A percentile compares a stretch with the other conserved stretches of the same genome.
phyloP scores from a whole-genome alignment of 345 rosid species.

The Euphorbia lathyris region DNA sequence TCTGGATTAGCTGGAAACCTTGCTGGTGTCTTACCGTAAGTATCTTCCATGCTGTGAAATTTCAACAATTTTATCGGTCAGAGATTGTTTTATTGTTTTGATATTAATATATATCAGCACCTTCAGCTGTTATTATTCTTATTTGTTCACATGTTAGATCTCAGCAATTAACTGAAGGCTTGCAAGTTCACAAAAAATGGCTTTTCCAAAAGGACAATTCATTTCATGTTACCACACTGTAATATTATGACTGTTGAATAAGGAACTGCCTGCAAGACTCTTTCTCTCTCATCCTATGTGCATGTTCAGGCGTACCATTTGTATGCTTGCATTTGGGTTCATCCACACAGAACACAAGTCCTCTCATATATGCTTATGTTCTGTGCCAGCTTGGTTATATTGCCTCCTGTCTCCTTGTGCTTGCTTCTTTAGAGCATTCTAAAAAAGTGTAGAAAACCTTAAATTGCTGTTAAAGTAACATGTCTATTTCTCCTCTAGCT shows the following conservation, averaged over 20 bases:
- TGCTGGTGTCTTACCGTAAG: conserved; percentile 95
- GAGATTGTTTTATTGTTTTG: neutral
- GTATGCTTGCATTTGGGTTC: neutral
- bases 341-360: neutral
- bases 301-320: neutral
- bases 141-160: neutral
- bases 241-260: neutral
- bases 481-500: neutral
- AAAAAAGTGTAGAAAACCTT: neutral
- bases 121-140: neutral
- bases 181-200: neutral
- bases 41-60: conserved; percentile 13
- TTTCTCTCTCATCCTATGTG: neutral
- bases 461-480: neutral
- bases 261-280: neutral
- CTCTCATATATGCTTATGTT: neutral
- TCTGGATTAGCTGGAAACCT: conserved; percentile 94
- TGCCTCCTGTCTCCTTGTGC: neutral
- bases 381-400: neutral
- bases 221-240: neutral
- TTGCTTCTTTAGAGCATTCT: neutral
- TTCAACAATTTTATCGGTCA: neutral
- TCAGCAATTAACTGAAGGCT: neutral
- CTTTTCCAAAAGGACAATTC: neutral
- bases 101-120: neutral